Evolutionary conservation across 331 rosid genomes (phyloP).

Genomic region (Malus hybrid): DNA sequence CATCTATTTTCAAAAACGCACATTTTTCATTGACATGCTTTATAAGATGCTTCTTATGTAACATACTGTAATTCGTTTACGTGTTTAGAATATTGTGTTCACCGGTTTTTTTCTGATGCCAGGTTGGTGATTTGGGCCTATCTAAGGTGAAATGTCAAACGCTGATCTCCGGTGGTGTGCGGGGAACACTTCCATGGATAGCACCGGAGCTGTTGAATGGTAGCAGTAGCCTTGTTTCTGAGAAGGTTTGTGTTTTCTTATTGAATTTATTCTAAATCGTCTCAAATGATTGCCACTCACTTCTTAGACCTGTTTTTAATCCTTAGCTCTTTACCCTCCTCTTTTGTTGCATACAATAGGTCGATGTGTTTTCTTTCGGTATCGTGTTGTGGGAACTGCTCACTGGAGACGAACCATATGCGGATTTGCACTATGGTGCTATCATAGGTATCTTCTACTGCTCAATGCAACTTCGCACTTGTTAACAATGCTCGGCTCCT

Average conservation of each 20-base stretch:
- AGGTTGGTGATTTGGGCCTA: conserved; percentile 97
- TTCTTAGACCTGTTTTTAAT: background rate
- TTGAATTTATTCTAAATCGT: background rate
- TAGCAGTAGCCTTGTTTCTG: conserved; percentile 88
- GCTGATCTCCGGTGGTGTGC: conserved; percentile 83
- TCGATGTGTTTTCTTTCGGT: conserved; percentile 82
- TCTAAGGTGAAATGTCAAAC: conserved; percentile 93
- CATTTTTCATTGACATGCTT: background rate
- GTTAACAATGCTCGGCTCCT: background rate
- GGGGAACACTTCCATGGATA: conserved; percentile 97
- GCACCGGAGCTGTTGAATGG: conserved; percentile 87
- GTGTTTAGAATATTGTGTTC: conserved; percentile 1
- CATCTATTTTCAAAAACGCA: background rate
- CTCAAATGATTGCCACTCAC: background rate
- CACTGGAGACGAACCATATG: conserved; percentile 85
- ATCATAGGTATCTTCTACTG: conserved; percentile 50
- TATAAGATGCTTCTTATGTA: background rate
- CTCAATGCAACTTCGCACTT: background rate
- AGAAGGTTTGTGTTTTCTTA: conserved; percentile 50
- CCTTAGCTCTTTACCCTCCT: background rate
- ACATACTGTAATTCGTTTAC: background rate
- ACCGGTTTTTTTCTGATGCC: conserved; percentile 15
- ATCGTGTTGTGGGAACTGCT: conserved; percentile 89
- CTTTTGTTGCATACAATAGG: conserved; percentile 30
- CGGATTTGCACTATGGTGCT: conserved; percentile 83